phyloP scores from a whole-genome alignment of 352 stramenopile genomes.

The Globisporangium radiosum region DNA sequence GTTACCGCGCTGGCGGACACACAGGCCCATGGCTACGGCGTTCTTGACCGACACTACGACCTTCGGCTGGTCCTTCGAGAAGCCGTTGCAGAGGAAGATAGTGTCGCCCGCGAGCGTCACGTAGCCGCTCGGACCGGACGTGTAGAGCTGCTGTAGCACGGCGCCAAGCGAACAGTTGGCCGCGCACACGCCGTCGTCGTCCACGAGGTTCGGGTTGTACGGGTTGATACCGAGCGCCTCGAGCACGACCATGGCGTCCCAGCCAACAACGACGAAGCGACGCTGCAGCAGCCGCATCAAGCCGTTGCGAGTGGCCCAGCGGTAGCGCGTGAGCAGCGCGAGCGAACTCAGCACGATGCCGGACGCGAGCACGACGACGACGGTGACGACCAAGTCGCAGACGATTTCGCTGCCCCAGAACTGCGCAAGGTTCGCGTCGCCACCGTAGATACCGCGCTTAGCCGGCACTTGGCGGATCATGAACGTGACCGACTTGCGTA shows the following conservation, averaged over 20 bases:
- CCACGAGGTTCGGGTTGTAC: constrained; percentile 15
- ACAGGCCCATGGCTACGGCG: not conserved
- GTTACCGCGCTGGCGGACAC: not conserved
- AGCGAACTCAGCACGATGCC: constrained; percentile 17
- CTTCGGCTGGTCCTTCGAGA: not conserved
- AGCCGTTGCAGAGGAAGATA: not conserved
- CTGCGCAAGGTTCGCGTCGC: constrained; percentile 20
- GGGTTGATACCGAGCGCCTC: constrained; percentile 41
- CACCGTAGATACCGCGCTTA: constrained; percentile 31
- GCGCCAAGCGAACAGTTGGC: constrained; percentile 31
- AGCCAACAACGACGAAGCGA: constrained; percentile 43
- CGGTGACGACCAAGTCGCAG: constrained; percentile 32
- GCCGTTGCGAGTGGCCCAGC: constrained; percentile 29
- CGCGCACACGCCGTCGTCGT: constrained; percentile 9
- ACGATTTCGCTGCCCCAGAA: constrained; percentile 54
- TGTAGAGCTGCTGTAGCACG: constrained; percentile 39
- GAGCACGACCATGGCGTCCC: constrained; percentile 27
- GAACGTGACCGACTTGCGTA: constrained; percentile 26
- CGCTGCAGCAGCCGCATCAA: constrained; percentile 32
- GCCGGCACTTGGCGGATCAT: constrained; percentile 27
- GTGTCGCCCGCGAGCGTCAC: constrained; percentile 35
- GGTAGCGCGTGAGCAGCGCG: constrained; percentile 33
- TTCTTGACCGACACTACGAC: not conserved
- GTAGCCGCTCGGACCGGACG: constrained; percentile 38
- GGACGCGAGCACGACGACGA: constrained; percentile 20